These are phyloP conservation scores for Rossbeevera mucosa DNA, from an alignment of 768 basidiomycete species.

Conservation along the genomic window DNA sequence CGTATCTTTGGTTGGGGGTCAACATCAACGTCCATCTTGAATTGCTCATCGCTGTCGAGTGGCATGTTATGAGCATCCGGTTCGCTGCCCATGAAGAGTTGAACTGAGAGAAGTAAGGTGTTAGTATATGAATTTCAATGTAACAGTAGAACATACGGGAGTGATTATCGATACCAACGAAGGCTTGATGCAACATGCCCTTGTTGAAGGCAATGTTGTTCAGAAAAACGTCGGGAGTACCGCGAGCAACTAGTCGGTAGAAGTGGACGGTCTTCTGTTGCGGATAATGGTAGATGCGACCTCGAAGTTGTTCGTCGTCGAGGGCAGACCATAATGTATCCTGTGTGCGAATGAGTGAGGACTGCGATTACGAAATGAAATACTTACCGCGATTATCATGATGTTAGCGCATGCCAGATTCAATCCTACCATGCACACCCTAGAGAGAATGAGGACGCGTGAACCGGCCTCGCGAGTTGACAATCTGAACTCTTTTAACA, in stretches of 20 bases:
- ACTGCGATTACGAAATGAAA: too few relatives aligned
- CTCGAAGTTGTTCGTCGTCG: conserved; percentile 20
- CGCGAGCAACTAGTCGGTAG: conserved; percentile 11
- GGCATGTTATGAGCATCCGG: too few relatives aligned
- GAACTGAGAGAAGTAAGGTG: too few relatives aligned
- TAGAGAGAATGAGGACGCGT: conserved; percentile 13
- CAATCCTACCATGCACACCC: conserved; percentile 9
- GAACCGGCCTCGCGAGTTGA: background rate
- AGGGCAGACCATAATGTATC: conserved; percentile 1
- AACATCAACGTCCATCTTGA: too few relatives aligned
- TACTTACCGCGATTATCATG: conserved; percentile 8
- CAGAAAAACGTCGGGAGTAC: conserved; percentile 16
- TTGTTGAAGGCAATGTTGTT: conserved; percentile 24
- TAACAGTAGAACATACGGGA: too few relatives aligned
- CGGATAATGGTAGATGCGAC: conserved; percentile 8
- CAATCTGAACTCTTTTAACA: conserved; percentile 3
- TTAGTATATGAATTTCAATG: too few relatives aligned
- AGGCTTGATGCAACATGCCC: conserved; percentile 1
- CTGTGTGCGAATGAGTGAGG: too few relatives aligned
- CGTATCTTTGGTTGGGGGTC: too few relatives aligned
- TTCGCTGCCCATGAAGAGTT: too few relatives aligned
- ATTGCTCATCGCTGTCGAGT: too few relatives aligned
- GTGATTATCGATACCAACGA: background rate
- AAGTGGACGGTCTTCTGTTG: conserved; percentile 19
- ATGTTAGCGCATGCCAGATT: conserved; percentile 17